Conservation (phyloP, 495 filamentous ascomycete species). For the Penicillium malachiteum region DNA sequence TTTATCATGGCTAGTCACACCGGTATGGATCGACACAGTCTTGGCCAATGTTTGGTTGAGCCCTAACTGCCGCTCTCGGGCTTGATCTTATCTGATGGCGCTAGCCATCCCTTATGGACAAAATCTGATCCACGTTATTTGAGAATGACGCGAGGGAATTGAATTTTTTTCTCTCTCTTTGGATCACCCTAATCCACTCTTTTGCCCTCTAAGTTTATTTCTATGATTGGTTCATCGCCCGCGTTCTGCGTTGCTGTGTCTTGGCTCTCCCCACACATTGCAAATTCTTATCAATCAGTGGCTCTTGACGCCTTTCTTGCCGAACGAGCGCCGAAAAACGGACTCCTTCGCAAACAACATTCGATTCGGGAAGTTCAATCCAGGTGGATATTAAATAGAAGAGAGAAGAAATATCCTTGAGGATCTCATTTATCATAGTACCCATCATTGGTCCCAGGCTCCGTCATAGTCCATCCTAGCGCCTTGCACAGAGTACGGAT, state of each 20-base stretch:
- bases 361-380: constrained; percentile 2
- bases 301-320: constrained; percentile 4
- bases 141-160: constrained; percentile 15
- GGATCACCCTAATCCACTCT: constrained; percentile 5
- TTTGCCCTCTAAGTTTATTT: neutral
- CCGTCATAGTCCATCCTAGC: neutral
- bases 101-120: constrained; percentile 8
- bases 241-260: neutral
- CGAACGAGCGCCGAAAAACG: constrained; percentile 23
- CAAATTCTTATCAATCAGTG: constrained; percentile 33
- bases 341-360: constrained; percentile 7
- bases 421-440: neutral
- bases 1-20: neutral
- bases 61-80: constrained; percentile 17
- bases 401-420: neutral
- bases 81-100: constrained; percentile 35
- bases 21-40: constrained; percentile 22
- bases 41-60: constrained; percentile 1
- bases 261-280: constrained; percentile 1
- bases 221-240: constrained; percentile 5
- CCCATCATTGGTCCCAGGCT: neutral
- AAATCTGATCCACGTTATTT: constrained; percentile 15
- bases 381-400: neutral
- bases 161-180: neutral
- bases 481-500: neutral